Evolutionary conservation across 2,329 filamentous ascomycete species (phyloP).

Genomic region (Diaporthe sp.): DNA sequence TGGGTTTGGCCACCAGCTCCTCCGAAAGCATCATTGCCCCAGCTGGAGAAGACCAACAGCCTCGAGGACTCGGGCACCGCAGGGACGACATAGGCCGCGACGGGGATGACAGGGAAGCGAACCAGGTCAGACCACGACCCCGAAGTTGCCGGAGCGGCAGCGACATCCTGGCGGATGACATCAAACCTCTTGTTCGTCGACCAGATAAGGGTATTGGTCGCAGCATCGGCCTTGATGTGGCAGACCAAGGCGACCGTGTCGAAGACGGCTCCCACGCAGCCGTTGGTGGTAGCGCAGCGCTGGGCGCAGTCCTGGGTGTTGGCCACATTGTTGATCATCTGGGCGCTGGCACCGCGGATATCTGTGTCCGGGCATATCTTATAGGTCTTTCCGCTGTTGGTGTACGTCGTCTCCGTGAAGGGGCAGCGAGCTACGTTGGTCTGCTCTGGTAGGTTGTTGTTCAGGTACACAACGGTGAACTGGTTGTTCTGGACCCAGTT

Average conservation of each 20-base stretch:
- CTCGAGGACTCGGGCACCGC: conserved; percentile 45
- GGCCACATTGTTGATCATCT: conserved; percentile 28
- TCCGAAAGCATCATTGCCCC: conserved; percentile 46
- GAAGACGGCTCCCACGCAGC: conserved; percentile 25
- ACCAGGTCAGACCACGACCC: conserved; percentile 48
- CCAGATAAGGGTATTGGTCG: conserved; percentile 33
- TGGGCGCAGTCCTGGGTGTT: conserved; percentile 29
- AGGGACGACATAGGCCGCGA: conserved; percentile 49
- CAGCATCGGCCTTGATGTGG: conserved; percentile 32
- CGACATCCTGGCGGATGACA: conserved; percentile 24
- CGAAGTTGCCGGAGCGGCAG: conserved; percentile 42
- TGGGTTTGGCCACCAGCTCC: conserved; percentile 37
- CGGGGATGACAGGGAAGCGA: conserved; percentile 47
- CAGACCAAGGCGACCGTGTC: conserved; percentile 14
- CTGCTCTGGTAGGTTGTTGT: conserved; percentile 27
- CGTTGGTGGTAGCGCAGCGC: conserved; percentile 20
- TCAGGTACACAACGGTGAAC: conserved; percentile 27
- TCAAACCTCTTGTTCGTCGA: conserved; percentile 32
- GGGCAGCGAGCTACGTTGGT: conserved; percentile 31
- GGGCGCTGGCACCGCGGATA: conserved; percentile 5
- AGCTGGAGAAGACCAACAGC: conserved; percentile 47
- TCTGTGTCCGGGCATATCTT: conserved; percentile 30
- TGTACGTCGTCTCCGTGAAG: conserved; percentile 20
- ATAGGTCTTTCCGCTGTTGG: conserved; percentile 7
- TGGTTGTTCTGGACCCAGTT: conserved; percentile 29